Conservation (phyloP, 2,329 filamentous ascomycete genomes). For the Phaeosphaeriaceae sp. region DNA sequence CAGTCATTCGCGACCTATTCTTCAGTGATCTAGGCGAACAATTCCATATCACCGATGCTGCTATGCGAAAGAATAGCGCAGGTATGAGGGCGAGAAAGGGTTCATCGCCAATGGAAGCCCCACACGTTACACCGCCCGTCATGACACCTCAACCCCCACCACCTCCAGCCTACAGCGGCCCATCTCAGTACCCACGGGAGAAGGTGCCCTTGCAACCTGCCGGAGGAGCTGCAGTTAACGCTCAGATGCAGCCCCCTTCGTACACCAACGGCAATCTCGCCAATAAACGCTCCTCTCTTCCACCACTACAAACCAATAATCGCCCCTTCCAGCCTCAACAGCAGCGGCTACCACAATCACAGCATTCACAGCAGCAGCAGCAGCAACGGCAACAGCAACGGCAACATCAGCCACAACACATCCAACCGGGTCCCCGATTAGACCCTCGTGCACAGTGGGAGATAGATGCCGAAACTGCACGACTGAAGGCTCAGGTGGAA, state of each 20-base stretch:
- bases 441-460: slow-evolving; percentile 62
- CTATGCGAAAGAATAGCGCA: slow-evolving; percentile 47
- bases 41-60: slow-evolving; percentile 72
- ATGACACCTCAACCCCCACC: slow-evolving; percentile 41
- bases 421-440: slow-evolving; percentile 21
- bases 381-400: slow-evolving; percentile 6
- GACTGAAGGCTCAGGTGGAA: slow-evolving; percentile 52
- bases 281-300: slow-evolving; percentile 37
- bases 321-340: slow-evolving; percentile 21
- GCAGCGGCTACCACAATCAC: slow-evolving; percentile 6
- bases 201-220: slow-evolving; percentile 23
- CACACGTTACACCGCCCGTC: slow-evolving; percentile 37
- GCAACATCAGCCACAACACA: slow-evolving; percentile 14
- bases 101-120: slow-evolving; percentile 39
- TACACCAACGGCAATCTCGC: slow-evolving; percentile 20
- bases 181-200: slow-evolving; percentile 28
- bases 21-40: slow-evolving; percentile 71
- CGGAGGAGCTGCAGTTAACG: slow-evolving; percentile 21
- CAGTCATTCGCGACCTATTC: slow-evolving; percentile 67
- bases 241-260: slow-evolving; percentile 22
- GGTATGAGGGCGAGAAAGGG: slow-evolving; percentile 42
- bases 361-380: slow-evolving; percentile 7
- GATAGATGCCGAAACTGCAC: slow-evolving; percentile 58
- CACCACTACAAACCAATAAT: slow-evolving; percentile 32
- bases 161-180: slow-evolving; percentile 31